Evolutionary conservation across 2,329 filamentous ascomycete species (phyloP).

Genomic region (Hymenotorrendiella dingleyae): DNA sequence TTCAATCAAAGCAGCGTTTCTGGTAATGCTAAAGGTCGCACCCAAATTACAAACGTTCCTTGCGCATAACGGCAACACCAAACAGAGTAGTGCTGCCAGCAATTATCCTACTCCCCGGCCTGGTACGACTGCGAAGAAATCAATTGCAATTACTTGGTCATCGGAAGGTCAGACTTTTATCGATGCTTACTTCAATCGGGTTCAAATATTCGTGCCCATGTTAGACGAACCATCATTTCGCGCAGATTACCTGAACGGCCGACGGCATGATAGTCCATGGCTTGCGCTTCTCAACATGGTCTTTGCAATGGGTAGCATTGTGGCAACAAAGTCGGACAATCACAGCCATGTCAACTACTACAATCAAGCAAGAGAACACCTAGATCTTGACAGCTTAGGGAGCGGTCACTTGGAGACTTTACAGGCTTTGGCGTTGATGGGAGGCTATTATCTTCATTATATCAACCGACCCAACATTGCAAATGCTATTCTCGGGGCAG

Average conservation of each 20-base stretch:
- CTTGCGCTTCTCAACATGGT: conserved; percentile 70
- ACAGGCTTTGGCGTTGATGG: conserved; percentile 65
- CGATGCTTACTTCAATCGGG: conserved; percentile 69
- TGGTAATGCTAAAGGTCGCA: conserved; percentile 56
- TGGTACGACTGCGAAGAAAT: conserved; percentile 30
- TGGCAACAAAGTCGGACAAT: conserved; percentile 54
- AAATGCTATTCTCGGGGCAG: conserved; percentile 65
- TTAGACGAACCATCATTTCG: conserved; percentile 67
- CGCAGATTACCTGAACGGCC: conserved; percentile 55
- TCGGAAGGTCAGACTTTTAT: conserved; percentile 64
- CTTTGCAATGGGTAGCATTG: conserved; percentile 68
- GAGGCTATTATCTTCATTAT: conserved; percentile 73
- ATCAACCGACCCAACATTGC: conserved; percentile 73
- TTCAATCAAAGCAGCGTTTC: conserved; percentile 67
- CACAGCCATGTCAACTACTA: conserved; percentile 66
- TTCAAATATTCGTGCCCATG: conserved; percentile 68
- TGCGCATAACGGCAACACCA: conserved; percentile 23
- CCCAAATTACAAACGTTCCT: conserved; percentile 44
- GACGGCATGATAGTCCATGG: conserved; percentile 63
- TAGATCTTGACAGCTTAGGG: conserved; percentile 62
- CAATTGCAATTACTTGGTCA: conserved; percentile 44
- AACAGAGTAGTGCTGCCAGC: conserved; percentile 18
- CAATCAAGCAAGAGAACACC: conserved; percentile 58
- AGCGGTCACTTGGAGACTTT: conserved; percentile 68
- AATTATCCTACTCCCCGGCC: conserved; percentile 29